A percentile compares a stretch with the other conserved stretches of the same genome.
Evolutionary conservation across 495 filamentous ascomycete genomes (phyloP).

Genomic region (Astrocystis sublimbata): DNA sequence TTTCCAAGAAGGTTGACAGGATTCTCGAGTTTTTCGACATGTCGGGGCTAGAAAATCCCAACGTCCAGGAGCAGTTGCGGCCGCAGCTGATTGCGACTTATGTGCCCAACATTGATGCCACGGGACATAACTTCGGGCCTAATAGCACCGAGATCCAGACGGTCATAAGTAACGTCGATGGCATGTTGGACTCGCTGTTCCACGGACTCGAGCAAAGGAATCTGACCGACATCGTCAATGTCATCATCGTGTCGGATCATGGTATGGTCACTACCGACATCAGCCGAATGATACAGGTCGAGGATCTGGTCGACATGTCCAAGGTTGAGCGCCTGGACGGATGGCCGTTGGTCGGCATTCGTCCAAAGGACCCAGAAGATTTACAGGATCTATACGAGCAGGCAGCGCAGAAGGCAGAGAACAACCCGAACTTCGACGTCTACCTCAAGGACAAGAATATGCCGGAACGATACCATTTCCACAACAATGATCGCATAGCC

Average conservation of each 20-base stretch:
- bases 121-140: slow-evolving; percentile 85
- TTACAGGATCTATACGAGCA: slow-evolving; percentile 54
- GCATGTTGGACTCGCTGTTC: slow-evolving; percentile 75
- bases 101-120: slow-evolving; percentile 83
- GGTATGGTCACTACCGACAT: slow-evolving; percentile 93
- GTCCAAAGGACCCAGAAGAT: slow-evolving; percentile 67
- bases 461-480: slow-evolving; percentile 88
- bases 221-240: slow-evolving; percentile 84
- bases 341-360: slow-evolving; percentile 89
- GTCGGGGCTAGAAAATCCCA: slow-evolving; percentile 61
- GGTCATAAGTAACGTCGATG: slow-evolving; percentile 75
- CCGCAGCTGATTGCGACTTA: slow-evolving; percentile 94
- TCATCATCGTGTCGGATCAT: slow-evolving; percentile 98
- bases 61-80: slow-evolving; percentile 45
- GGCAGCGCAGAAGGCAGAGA: slow-evolving; percentile 50
- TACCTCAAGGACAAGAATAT: slow-evolving; percentile 79
- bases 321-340: slow-evolving; percentile 85
- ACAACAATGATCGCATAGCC: slow-evolving; percentile 80
- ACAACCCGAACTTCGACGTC: slow-evolving; percentile 72
- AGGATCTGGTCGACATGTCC: slow-evolving; percentile 76
- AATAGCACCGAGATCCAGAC: slow-evolving; percentile 86
- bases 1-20: slow-evolving; percentile 72
- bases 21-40: slow-evolving; percentile 80
- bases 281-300: slow-evolving; percentile 84
- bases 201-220: slow-evolving; percentile 76